Conservation (phyloP, 768 basidiomycete genomes). For the Lepiota brunneoincarnata region DNA sequence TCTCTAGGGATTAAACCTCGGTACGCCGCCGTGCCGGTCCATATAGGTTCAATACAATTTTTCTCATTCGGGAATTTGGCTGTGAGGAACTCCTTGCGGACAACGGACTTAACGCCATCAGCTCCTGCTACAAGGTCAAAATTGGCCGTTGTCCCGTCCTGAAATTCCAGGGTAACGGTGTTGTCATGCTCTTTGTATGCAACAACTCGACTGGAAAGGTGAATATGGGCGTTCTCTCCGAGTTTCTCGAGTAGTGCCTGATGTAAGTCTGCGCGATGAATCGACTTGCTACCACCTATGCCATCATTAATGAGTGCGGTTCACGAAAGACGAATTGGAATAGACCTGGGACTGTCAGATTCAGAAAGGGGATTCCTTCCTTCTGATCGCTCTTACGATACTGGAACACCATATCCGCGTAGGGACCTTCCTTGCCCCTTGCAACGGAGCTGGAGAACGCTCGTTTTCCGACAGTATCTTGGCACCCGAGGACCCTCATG, state of each 20-base stretch:
- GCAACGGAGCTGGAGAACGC: not conserved
- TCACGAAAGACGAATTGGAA: not conserved
- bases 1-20: conserved; percentile 33
- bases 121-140: conserved; percentile 49
- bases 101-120: conserved; percentile 35
- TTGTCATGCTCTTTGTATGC: conserved; percentile 31
- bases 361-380: conserved; percentile 23
- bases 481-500: conserved; percentile 20
- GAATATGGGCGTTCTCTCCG: conserved; percentile 27
- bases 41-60: conserved; percentile 27
- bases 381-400: conserved; percentile 31
- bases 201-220: conserved; percentile 40
- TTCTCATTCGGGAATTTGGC: conserved; percentile 13
- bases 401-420: conserved; percentile 17
- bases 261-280: conserved; percentile 54
- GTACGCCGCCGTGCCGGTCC: conserved; percentile 40
- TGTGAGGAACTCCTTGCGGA: conserved; percentile 23
- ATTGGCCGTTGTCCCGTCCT: conserved; percentile 40
- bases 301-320: not conserved
- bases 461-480: conserved; percentile 10
- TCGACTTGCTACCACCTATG: conserved; percentile 16
- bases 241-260: conserved; percentile 39
- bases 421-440: too few relatives aligned
- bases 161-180: conserved; percentile 32
- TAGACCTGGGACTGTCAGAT: conserved; percentile 26